Conservation (phyloP, 805 yeast species). For the Myxozyma mucilagina region DNA sequence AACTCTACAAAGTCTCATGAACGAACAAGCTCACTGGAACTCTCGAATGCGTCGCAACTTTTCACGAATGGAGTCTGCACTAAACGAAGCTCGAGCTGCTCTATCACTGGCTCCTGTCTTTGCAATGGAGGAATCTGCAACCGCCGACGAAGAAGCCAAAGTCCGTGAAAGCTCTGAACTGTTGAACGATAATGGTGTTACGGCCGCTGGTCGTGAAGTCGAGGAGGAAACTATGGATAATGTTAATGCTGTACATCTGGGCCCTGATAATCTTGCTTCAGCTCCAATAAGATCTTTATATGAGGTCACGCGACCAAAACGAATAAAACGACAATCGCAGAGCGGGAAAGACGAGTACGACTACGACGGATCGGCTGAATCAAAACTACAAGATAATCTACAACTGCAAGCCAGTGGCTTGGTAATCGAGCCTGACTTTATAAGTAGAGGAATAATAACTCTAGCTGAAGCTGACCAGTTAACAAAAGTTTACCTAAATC, state of each 20-base stretch:
- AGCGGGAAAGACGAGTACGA: background rate
- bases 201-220: background rate
- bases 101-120: conserved; percentile 15
- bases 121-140: conserved; percentile 12
- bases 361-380: background rate
- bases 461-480: conserved; percentile 22
- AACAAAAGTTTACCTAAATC: conserved; percentile 8
- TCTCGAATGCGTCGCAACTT: conserved; percentile 12
- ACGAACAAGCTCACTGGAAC: conserved; percentile 25
- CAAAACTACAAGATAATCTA: background rate
- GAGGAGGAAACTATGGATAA: background rate
- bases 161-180: conserved; percentile 16
- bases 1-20: conserved; percentile 11
- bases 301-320: conserved; percentile 16
- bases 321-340: background rate
- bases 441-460: conserved; percentile 20
- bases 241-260: background rate
- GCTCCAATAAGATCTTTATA: conserved; percentile 25
- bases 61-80: conserved; percentile 14
- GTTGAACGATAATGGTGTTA: background rate
- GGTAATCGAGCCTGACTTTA: conserved; percentile 23
- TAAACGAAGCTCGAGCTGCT: conserved; percentile 20
- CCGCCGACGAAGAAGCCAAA: conserved; percentile 21
- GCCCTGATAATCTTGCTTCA: conserved; percentile 22
- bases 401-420: conserved; percentile 14